Conservation (phyloP, 306 rosid species). For the Medicago arabica region DNA sequence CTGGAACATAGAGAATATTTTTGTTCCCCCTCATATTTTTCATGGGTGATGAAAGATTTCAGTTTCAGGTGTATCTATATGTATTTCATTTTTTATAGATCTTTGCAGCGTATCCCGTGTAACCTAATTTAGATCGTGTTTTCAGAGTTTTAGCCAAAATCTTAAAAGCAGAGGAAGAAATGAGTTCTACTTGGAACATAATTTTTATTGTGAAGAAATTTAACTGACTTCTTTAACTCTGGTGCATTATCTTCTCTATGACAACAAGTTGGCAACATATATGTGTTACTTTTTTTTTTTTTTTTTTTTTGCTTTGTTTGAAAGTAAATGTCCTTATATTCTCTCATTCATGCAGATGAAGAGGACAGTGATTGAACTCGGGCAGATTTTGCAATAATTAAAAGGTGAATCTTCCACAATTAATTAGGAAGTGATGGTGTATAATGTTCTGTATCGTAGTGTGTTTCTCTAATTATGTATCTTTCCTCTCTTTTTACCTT, state of each 20-base stretch:
- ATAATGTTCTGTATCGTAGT: constrained; percentile 33
- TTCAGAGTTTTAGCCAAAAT: background rate
- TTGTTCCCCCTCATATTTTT: background rate
- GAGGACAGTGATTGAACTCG: constrained; percentile 66
- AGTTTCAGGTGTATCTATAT: constrained; percentile 31
- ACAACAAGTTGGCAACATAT: constrained; percentile 9
- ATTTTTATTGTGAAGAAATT: constrained; percentile 9
- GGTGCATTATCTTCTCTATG: constrained; percentile 23
- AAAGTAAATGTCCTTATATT: constrained; percentile 27
- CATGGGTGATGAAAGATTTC: constrained; percentile 13
- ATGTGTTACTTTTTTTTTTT: background rate
- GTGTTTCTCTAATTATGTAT: background rate
- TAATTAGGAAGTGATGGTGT: constrained; percentile 40
- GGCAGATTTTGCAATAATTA: constrained; percentile 20
- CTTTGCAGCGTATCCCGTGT: background rate
- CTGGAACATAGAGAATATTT: constrained; percentile 13
- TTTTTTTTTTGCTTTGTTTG: background rate
- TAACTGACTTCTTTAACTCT: background rate
- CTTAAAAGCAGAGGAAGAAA: constrained; percentile 8
- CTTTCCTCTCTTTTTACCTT: background rate
- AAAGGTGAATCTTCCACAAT: constrained; percentile 18
- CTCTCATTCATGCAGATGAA: constrained; percentile 56
- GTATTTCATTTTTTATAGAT: constrained; percentile 19
- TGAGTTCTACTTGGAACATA: constrained; percentile 19
- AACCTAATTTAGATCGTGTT: constrained; percentile 1